Conservation (phyloP, 2,329 filamentous ascomycete species). For the Arthroderma sp. region DNA sequence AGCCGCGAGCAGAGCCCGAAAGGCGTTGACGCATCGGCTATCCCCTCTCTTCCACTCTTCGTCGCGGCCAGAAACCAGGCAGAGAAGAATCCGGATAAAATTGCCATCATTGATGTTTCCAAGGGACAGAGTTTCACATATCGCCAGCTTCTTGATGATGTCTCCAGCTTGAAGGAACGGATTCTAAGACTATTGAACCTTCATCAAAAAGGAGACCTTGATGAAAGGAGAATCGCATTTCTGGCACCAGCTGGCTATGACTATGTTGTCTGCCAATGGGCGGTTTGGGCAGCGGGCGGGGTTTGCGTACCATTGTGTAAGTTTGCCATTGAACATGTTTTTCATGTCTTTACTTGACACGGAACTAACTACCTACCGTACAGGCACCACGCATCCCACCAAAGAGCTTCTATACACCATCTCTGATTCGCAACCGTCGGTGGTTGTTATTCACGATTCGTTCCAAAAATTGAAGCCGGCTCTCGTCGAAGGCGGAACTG, state of each 20-base stretch:
- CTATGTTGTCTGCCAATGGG: slow-evolving; percentile 31
- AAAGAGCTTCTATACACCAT: slow-evolving; percentile 31
- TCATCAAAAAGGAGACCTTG: slow-evolving; percentile 16
- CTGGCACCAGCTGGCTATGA: slow-evolving; percentile 30
- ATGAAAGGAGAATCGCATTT: slow-evolving; percentile 28
- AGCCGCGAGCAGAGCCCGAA: slow-evolving; percentile 1
- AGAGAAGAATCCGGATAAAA: slow-evolving; percentile 19
- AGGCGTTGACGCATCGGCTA: slow-evolving; percentile 12
- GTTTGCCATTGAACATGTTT: slow-evolving; percentile 4
- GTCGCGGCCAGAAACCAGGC: slow-evolving; percentile 25
- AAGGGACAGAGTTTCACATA: slow-evolving; percentile 30
- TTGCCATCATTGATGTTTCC: slow-evolving; percentile 27
- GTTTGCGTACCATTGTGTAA: slow-evolving; percentile 32
- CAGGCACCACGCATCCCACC: slow-evolving; percentile 30
- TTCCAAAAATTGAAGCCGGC: slow-evolving; percentile 23
- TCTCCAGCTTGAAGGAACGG: slow-evolving; percentile 22
- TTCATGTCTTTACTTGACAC: no score
- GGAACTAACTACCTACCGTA: slow-evolving; percentile 3
- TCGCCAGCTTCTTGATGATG: slow-evolving; percentile 27
- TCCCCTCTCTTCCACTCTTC: slow-evolving; percentile 30
- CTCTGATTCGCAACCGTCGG: slow-evolving; percentile 29
- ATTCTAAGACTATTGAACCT: slow-evolving; percentile 22
- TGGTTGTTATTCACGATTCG: slow-evolving; percentile 28
- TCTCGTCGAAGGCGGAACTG: slow-evolving; percentile 18
- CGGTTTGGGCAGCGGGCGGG: slow-evolving; percentile 32